Evolutionary conservation across 2,329 filamentous ascomycete species (phyloP).

Genomic region (Clonostachys chloroleuca): DNA sequence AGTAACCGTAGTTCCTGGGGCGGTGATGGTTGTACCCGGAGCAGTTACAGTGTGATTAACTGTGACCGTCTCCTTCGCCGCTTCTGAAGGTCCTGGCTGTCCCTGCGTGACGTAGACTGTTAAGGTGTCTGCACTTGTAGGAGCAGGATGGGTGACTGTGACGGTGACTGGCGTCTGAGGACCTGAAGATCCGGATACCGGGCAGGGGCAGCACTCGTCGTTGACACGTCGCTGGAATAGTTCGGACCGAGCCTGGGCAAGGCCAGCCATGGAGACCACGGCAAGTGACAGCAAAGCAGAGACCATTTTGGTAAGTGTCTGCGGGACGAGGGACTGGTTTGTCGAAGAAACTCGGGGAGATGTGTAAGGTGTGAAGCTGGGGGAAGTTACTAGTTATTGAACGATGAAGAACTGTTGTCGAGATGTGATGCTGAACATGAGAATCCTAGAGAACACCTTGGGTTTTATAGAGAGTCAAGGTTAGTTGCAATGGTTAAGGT

Average conservation of each 20-base stretch:
- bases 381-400: too few relatives aligned
- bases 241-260: conserved; percentile 16
- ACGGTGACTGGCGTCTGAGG: conserved; percentile 16
- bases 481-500: too few relatives aligned
- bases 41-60: conserved; percentile 11
- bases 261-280: conserved; percentile 14
- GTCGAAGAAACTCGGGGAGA: too few relatives aligned
- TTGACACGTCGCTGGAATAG: conserved; percentile 9
- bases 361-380: too few relatives aligned
- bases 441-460: too few relatives aligned
- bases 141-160: conserved; percentile 8
- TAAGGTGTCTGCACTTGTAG: conserved; percentile 2
- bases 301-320: too few relatives aligned
- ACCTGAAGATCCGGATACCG: conserved; percentile 6
- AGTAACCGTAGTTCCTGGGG: not conserved
- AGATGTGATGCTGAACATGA: too few relatives aligned
- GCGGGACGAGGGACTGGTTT: too few relatives aligned
- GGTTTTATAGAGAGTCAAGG: too few relatives aligned
- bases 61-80: conserved; percentile 17
- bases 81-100: not conserved
- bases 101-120: conserved; percentile 2
- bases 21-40: not conserved
- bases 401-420: too few relatives aligned
- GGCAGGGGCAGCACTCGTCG: conserved; percentile 22
- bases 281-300: conserved; percentile 2